phyloP scores from a whole-genome alignment of 148 eudicot species.

The Vaccinium vitisidaea region DNA sequence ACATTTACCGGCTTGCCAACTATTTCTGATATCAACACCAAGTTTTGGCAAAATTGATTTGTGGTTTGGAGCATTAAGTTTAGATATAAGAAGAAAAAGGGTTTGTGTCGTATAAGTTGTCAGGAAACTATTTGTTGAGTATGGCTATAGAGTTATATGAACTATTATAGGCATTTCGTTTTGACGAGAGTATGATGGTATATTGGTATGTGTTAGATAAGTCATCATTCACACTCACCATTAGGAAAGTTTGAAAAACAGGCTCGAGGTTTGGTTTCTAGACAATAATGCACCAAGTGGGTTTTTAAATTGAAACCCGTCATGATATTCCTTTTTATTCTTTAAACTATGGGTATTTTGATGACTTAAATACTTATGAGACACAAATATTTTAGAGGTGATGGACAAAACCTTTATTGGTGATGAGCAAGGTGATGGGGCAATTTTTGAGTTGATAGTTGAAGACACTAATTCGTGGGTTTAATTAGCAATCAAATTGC shows the following conservation, averaged over 20 bases:
- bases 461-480: background rate
- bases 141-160: background rate
- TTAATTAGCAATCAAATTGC: background rate
- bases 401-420: background rate
- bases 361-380: background rate
- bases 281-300: background rate
- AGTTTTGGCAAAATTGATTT: background rate
- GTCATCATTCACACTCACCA: background rate
- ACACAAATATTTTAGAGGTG: background rate
- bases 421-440: background rate
- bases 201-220: background rate
- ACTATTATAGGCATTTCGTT: background rate
- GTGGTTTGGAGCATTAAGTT: background rate
- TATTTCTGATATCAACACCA: background rate
- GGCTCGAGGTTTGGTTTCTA: background rate
- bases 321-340: background rate
- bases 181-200: background rate
- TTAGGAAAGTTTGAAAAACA: background rate
- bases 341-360: background rate
- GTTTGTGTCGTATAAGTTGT: background rate
- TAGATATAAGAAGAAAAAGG: background rate
- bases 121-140: background rate
- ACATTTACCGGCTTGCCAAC: background rate
- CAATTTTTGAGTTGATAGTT: background rate
- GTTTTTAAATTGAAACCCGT: background rate